Percentiles rank a stretch among this genome's conserved stretches.
These are phyloP conservation scores for Suillus placidus DNA, from an alignment of 768 basidiomycete species.

Conservation along the genomic window DNA sequence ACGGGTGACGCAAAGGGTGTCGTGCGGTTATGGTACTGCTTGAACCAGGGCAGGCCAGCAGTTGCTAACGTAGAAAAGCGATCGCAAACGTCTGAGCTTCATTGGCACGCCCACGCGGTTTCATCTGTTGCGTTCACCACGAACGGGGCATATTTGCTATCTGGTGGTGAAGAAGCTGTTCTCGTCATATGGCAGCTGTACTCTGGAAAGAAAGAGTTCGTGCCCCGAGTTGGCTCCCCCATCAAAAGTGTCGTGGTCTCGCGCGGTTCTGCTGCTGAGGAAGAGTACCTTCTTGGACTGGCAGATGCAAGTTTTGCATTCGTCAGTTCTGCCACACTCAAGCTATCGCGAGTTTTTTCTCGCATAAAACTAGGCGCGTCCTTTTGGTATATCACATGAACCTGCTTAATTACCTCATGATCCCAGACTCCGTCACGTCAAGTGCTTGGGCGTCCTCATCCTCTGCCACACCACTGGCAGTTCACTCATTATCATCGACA, in stretches of 20 bases:
- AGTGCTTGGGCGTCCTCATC: constrained; percentile 40
- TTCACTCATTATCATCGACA: constrained; percentile 73
- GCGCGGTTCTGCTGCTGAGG: constrained; percentile 55
- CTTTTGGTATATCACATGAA: constrained; percentile 1
- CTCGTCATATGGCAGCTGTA: constrained; percentile 97
- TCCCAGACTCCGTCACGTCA: constrained; percentile 40
- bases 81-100: constrained; percentile 82
- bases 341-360: constrained; percentile 70
- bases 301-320: constrained; percentile 82
- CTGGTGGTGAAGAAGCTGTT: constrained; percentile 94
- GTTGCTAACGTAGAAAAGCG: constrained; percentile 71
- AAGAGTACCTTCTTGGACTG: constrained; percentile 86
- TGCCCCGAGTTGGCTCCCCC: constrained; percentile 89
- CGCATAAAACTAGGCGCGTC: constrained; percentile 75
- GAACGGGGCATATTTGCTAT: constrained; percentile 90
- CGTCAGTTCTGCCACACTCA: constrained; percentile 70
- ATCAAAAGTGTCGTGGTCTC: constrained; percentile 71
- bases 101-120: constrained; percentile 98
- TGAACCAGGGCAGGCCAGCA: constrained; percentile 60
- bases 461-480: constrained; percentile 64
- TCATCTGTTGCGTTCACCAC: constrained; percentile 83
- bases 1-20: constrained; percentile 88
- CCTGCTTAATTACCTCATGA: constrained; percentile 10
- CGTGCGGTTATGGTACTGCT: constrained; percentile 92
- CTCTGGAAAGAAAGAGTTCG: constrained; percentile 85